Percentiles rank a stretch among this genome's conserved stretches.
phyloP scores from a whole-genome alignment of 208 protist genomes.

The Phytomonas sp. region DNA sequence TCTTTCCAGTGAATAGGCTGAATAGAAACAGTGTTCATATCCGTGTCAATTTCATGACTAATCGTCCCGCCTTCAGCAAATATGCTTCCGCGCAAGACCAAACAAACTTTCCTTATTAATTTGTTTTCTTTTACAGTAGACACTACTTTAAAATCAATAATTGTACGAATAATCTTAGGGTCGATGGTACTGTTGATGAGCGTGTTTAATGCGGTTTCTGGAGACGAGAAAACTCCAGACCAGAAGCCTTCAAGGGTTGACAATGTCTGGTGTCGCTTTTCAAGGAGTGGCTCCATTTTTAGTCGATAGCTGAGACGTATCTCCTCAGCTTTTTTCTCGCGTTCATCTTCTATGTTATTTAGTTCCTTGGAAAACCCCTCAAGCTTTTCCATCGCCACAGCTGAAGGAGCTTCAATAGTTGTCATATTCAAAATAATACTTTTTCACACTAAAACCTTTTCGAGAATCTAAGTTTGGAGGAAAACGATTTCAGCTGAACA shows the following conservation, averaged over 20 bases:
- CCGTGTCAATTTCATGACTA: constrained; percentile 40
- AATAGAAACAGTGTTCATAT: constrained; percentile 44
- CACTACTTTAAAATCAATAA: constrained; percentile 51
- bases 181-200: constrained; percentile 73
- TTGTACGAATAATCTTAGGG: constrained; percentile 64
- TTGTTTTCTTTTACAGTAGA: constrained; percentile 28
- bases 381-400: constrained; percentile 20
- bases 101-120: constrained; percentile 33
- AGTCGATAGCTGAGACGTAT: constrained; percentile 24
- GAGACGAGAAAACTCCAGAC: constrained; percentile 33
- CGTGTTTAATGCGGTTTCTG: constrained; percentile 26
- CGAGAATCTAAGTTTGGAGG: constrained; percentile 15
- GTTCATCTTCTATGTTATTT: constrained; percentile 23
- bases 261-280: constrained; percentile 36
- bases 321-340: constrained; percentile 16
- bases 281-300: constrained; percentile 53
- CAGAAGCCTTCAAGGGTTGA: constrained; percentile 49
- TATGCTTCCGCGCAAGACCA: constrained; percentile 61
- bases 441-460: neutral
- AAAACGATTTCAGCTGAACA: neutral
- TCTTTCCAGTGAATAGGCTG: constrained; percentile 63
- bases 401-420: constrained; percentile 18
- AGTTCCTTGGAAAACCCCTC: constrained; percentile 29
- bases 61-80: constrained; percentile 56
- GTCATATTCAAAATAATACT: constrained; percentile 5